Evolutionary conservation across 2,329 filamentous ascomycete species (phyloP).

Genomic region (Penicillium italicum): DNA sequence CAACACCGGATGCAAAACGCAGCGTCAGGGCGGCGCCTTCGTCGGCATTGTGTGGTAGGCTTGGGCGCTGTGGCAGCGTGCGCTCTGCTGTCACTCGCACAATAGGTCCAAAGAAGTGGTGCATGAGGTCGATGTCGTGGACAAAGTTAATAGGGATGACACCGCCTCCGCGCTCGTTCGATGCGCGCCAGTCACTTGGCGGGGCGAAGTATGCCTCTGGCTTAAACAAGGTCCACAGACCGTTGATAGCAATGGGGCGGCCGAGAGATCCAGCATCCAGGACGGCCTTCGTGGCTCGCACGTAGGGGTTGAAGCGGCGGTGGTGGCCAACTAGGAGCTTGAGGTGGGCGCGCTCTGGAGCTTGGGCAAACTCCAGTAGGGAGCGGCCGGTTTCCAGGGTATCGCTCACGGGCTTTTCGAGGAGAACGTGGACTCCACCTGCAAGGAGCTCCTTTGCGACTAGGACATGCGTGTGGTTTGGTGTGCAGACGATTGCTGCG

Average conservation of each 20-base stretch:
- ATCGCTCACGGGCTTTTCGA: slow-evolving; percentile 57
- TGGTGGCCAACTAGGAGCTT: slow-evolving; percentile 57
- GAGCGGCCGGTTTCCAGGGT: slow-evolving; percentile 22
- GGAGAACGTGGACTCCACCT: slow-evolving; percentile 51
- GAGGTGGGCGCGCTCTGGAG: slow-evolving; percentile 26
- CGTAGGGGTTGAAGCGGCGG: slow-evolving; percentile 57
- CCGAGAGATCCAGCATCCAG: slow-evolving; percentile 46
- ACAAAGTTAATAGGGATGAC: slow-evolving; percentile 57
- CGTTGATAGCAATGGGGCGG: slow-evolving; percentile 50
- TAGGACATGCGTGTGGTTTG: slow-evolving; percentile 56
- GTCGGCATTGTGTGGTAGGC: slow-evolving; percentile 46
- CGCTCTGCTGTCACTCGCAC: slow-evolving; percentile 51
- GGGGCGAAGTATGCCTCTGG: slow-evolving; percentile 51
- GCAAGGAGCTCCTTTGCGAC: slow-evolving; percentile 49
- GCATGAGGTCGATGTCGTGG: slow-evolving; percentile 59
- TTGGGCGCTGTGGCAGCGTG: slow-evolving; percentile 42
- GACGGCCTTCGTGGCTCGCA: slow-evolving; percentile 48
- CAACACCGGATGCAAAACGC: slow-evolving; percentile 52
- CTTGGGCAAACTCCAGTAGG: slow-evolving; percentile 21
- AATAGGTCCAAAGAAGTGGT: slow-evolving; percentile 55
- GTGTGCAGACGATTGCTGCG: slow-evolving; percentile 58
- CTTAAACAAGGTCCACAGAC: slow-evolving; percentile 55
- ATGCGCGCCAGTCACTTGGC: slow-evolving; percentile 49
- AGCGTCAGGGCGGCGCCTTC: slow-evolving; percentile 56
- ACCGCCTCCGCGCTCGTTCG: slow-evolving; percentile 46